phyloP scores from a whole-genome alignment of 75 land plant genomes.

The Selaginella tamariscina region DNA sequence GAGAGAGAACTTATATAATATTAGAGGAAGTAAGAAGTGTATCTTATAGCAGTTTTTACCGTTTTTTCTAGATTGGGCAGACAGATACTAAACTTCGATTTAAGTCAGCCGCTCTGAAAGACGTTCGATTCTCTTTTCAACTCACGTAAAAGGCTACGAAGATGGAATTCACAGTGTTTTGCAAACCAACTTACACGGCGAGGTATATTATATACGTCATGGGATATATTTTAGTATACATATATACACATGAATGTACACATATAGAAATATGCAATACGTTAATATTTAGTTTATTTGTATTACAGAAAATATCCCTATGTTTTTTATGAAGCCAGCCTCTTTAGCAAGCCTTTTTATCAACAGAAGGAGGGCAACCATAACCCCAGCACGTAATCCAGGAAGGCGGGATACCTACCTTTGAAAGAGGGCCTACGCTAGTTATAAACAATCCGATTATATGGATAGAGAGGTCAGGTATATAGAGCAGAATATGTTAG shows the following conservation, averaged over 20 bases:
- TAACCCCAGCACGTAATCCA: conserved; percentile 36
- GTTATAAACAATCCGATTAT: too few relatives aligned
- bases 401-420: conserved; percentile 17
- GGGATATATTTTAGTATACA: too few relatives aligned
- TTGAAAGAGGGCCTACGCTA: background rate
- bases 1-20: too few relatives aligned
- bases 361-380: conserved; percentile 44
- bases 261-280: too few relatives aligned
- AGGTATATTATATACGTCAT: too few relatives aligned
- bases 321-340: conserved; percentile 21
- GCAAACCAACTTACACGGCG: conserved; percentile 87
- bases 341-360: conserved; percentile 23
- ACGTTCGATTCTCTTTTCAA: conserved; percentile 93
- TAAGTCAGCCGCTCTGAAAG: conserved; percentile 89
- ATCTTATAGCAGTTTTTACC: too few relatives aligned
- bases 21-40: too few relatives aligned
- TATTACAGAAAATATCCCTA: too few relatives aligned
- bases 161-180: conserved; percentile 93
- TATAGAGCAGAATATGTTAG: too few relatives aligned
- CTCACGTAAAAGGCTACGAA: conserved; percentile 92
- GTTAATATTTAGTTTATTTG: too few relatives aligned
- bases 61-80: conserved; percentile 67
- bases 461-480: too few relatives aligned
- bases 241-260: too few relatives aligned
- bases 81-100: conserved; percentile 95